Conservation (phyloP, 73 alveolate species). For the Tetrahymena borealis region DNA sequence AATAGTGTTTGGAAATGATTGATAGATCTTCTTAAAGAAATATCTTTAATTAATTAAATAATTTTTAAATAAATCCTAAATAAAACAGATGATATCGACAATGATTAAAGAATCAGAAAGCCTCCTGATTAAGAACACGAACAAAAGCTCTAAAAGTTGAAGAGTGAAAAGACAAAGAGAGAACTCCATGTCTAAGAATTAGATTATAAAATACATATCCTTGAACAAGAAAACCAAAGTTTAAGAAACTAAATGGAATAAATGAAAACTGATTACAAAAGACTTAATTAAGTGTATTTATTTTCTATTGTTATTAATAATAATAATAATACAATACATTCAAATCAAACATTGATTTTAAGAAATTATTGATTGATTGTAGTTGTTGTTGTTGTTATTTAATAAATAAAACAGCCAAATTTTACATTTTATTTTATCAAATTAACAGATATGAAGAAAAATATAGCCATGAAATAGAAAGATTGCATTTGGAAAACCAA, state of each 20-base stretch:
- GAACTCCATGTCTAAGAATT: neutral
- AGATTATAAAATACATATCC: neutral
- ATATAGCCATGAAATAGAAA: neutral
- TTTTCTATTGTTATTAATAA: no score
- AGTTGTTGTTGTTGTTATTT: no score
- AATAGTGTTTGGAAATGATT: no score
- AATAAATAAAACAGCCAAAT: no score
- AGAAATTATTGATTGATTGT: no score
- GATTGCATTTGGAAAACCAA: neutral
- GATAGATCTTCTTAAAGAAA: neutral
- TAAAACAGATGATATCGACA: neutral
- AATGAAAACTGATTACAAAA: neutral
- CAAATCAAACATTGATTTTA: no score
- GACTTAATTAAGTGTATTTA: neutral
- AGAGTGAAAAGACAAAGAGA: neutral
- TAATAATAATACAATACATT: no score
- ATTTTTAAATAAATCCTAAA: neutral
- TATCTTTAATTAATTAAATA: neutral
- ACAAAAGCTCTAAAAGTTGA: neutral
- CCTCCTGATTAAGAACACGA: neutral
- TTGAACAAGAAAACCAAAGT: neutral
- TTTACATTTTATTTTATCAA: neutral
- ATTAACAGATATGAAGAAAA: neutral
- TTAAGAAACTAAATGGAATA: neutral
- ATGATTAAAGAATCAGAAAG: neutral